Conservation (phyloP, 2,329 filamentous ascomycete genomes). For the Plenodomus biglobosus region DNA sequence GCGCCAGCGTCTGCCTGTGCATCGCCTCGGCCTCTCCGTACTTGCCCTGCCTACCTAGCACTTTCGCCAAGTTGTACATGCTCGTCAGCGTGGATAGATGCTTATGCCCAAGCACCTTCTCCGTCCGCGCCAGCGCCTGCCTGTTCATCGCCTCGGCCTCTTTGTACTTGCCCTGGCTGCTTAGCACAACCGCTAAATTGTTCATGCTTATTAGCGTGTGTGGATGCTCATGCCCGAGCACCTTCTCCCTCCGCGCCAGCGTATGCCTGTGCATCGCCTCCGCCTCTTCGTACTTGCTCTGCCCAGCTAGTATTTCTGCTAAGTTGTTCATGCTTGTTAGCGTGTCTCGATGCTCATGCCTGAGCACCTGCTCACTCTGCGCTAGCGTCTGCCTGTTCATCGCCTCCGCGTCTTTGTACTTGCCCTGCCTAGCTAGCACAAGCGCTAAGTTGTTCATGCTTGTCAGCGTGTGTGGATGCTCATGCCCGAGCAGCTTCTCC, state of each 20-base stretch:
- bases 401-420: slow-evolving; percentile 6
- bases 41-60: slow-evolving; percentile 1
- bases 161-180: slow-evolving; percentile 2
- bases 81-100: slow-evolving; percentile 1
- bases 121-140: not conserved
- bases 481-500: slow-evolving; percentile 4
- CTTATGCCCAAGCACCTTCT: slow-evolving; percentile 2
- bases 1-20: slow-evolving; percentile 5
- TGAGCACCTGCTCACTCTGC: not conserved
- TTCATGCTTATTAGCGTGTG: slow-evolving; percentile 1
- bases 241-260: slow-evolving; percentile 1
- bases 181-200: not conserved
- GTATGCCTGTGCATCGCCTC: not conserved
- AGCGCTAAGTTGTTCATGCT: not conserved
- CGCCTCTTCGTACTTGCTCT: not conserved
- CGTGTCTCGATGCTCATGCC: not conserved
- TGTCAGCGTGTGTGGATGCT: slow-evolving; percentile 6
- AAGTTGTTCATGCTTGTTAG: not conserved
- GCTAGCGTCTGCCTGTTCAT: slow-evolving; percentile 1
- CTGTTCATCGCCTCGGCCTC: slow-evolving; percentile 1
- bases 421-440: not conserved
- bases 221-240: slow-evolving; percentile 1
- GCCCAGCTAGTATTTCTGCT: not conserved
- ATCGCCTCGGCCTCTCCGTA: slow-evolving; percentile 3
- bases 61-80: not conserved